These are phyloP conservation scores for Lactuca sativa DNA, from an alignment of 129 eudicot genomes.

Conservation along the genomic window DNA sequence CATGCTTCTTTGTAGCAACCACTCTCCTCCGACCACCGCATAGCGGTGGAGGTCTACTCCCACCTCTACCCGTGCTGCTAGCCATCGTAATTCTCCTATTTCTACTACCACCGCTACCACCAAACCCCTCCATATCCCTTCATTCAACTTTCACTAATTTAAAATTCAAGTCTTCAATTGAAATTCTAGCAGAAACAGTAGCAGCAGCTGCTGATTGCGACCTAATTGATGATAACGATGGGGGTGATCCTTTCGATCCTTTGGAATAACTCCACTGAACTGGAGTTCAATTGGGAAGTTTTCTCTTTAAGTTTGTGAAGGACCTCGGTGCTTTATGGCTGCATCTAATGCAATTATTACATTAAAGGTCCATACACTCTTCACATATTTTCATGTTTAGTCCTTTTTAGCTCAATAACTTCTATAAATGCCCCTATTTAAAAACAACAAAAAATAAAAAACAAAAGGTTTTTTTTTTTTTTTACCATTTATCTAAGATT, in stretches of 20 bases:
- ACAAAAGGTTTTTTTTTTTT: neutral
- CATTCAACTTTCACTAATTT: conserved; percentile 14
- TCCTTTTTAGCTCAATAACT: neutral
- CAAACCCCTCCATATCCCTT: conserved; percentile 9
- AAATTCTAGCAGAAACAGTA: conserved; percentile 17
- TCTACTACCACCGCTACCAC: conserved; percentile 27
- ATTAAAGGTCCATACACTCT: conserved; percentile 1
- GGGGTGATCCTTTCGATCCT: conserved; percentile 6
- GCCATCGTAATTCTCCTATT: conserved; percentile 25
- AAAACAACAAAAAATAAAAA: too few species aligned
- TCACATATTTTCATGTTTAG: neutral
- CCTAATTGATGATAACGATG: conserved; percentile 7
- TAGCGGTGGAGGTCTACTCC: conserved; percentile 8
- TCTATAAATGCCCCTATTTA: neutral
- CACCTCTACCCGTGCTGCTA: conserved; percentile 11
- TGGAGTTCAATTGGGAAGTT: conserved; percentile 3
- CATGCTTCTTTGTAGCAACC: conserved; percentile 27
- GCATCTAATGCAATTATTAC: neutral
- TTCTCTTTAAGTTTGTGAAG: neutral
- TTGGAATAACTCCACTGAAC: conserved; percentile 6
- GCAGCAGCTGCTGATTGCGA: conserved; percentile 10
- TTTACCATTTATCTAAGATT: too few species aligned
- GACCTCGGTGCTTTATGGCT: neutral
- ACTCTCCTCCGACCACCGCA: conserved; percentile 37
- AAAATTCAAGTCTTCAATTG: conserved; percentile 13